Evolutionary conservation across 2,329 filamentous ascomycete genomes (phyloP), one percentile per base, ranked within the genome.

Genomic region (Aspergillus ruber): DNA sequence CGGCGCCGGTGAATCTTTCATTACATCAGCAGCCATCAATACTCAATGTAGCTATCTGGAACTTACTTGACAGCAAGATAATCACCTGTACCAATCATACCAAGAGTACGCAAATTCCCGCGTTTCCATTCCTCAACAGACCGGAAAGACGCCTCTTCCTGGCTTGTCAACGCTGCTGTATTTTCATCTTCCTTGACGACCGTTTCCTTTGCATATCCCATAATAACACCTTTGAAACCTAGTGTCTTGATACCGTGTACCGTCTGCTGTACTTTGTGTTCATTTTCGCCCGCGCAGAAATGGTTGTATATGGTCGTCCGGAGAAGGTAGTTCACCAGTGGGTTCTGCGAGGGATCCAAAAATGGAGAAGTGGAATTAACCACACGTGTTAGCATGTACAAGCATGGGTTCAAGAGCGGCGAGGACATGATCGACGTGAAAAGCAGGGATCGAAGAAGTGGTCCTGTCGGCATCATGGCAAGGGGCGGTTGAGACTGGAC

Each of bases 151-250:
- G 43, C 44, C 32, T 40, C 41, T 21, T 54, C 44, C 45, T 58
- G 50, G 33, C 29, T 45, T 33, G 23, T 45, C 13, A 10, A 44
- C 29, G 41, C 35, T 39, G 49, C 33, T 3, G 41, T 42, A 7
- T 44, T 35, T 18, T 48, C 52, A 15, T 58, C 48, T 12, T 55
- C 44, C 4, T 57, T 50, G 6, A 56, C 56, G 4, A 69, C 57
- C 1, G 71, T 66, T 44, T 77, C 74, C 44, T 69, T 68, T 0
- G 69, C 73, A 47, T 76, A 77, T 23, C 68, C 69, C 1, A 77
- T 63, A 9, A 75, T 73, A 0, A 77, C 70, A 0, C 74, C 74
- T n/a, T 68, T 64, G 46, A 70, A 76, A 0, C 74, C 74, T 8
- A 76, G 52, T 0, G 52, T 46, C 49, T 70, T 72, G 43, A 75